Base-by-base conservation (phyloP, 202 grass and related monocot genomes). In the Eragrostis tef region DNA sequence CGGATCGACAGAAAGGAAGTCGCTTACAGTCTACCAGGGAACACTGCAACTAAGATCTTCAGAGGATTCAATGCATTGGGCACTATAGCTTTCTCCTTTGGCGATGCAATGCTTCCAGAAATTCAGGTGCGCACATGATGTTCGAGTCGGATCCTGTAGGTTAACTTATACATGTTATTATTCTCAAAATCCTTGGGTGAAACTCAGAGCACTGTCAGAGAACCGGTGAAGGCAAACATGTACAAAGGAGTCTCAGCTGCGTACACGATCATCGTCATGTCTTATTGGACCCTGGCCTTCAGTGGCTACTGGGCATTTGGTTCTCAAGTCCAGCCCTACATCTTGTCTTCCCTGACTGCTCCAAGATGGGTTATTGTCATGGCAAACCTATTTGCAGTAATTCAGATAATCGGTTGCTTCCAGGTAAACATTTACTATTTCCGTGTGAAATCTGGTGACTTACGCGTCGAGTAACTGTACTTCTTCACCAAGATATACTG, bases 81-180 rank as follows among this genome's bases (percentile, higher is more conserved):
- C 6, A 90, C 86, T 6, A 94, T 97, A 67, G 94, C 94, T 0
- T 97, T 97, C 81, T 97, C 91, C n/a, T 97, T 94, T 67, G 91
- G 94, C 51, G 94, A 97, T 27, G 91, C 94, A 10, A 97, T 97
- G 89, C 87, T 97, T 74, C 94, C 91, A 53, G 87, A 92, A 88
- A 92, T 97, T 64, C 89, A 94, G 85, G 94, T 97, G 45, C 13
- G 15, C 4, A 7, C 11, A 53, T 46, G 39, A 73, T 5, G 14
- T 67, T 79, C 19, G 24, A 11, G 14, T 62, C 8, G 69, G 46
- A 74, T 61, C 46, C 47, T 47, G 9, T 42, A 31, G n/a, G 6
- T n/a, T n/a, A n/a, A n/a, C n/a, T 29, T 22, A 9, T 52, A 52
- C 15, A 43, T 19, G 4, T 19, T 20, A 10, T 26, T 46, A 43